Evolutionary conservation across 345 rosid genomes (phyloP), one percentile per base, ranked within the genome.

Genomic region (Orychophragmus violaceus): DNA sequence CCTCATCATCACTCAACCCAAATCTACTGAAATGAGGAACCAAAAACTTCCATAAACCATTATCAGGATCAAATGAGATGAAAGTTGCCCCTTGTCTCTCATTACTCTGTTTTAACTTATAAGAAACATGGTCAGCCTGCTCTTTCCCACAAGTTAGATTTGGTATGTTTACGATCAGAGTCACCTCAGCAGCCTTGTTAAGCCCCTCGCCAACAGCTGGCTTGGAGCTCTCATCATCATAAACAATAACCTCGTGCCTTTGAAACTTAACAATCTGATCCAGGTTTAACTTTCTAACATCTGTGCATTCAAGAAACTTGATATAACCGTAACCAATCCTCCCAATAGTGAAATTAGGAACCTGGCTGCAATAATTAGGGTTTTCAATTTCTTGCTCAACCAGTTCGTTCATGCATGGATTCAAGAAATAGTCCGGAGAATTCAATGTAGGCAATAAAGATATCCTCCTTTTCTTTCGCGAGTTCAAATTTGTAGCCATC

Each of bases 1-100:
- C 96, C 16, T 94, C 99, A 73, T 87, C 92, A n/a, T 90, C 99
- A 74, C 85, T 84, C 69, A 90, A 78, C 53, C 99, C 97, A 69
- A 88, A 94, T 80, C 91, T 88, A 78, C 99, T 90, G 67, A 90
- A 94, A 82, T 94, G 97, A 57, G 64, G 77, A 60, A 90, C 97
- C 75, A 67, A 62, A 75, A 94, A 90, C 74, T 81, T 90, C 97
- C 97, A 90, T 23, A 82, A 84, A 59, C 88, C 81, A 71, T 59
- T 78, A 49, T 29, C 51, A 53, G 79, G 80, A 71, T 87, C 75
- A 77, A 85, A 90, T 1, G 90, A 84, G 76, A 87, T 77, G 62
- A 94, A 90, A 3, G 37, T 36, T 49, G 95, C 99, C 23, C 97
- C 97, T 74, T 90, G 97, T 58, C 83, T 84, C 69, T 80, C 85